phyloP scores from a whole-genome alignment of 1,139 yeast species.

The Nadsonia commutata region DNA sequence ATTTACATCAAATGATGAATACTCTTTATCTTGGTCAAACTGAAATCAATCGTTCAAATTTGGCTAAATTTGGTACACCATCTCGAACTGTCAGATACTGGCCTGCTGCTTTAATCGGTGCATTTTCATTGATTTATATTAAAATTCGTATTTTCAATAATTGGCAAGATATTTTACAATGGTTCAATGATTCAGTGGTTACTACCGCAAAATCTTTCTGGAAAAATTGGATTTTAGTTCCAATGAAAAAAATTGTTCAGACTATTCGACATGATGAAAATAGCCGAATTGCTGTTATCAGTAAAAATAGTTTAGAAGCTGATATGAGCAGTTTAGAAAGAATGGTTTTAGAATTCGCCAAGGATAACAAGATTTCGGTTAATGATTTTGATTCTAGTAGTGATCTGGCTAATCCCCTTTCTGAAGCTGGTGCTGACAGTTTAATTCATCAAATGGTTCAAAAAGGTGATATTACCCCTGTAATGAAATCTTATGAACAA shows the following conservation, averaged over 20 bases:
- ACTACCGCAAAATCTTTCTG: conserved; percentile 56
- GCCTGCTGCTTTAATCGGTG: conserved; percentile 33
- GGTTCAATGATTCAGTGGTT: conserved; percentile 43
- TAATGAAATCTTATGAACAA: conserved; percentile 66
- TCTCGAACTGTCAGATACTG: conserved; percentile 43
- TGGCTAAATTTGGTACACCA: conserved; percentile 30
- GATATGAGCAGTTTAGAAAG: conserved; percentile 72
- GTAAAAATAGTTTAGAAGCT: conserved; percentile 62
- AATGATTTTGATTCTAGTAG: conserved; percentile 15
- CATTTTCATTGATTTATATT: conserved; percentile 13
- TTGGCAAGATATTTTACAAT: conserved; percentile 35
- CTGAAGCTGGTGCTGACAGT: conserved; percentile 14
- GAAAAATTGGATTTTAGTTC: conserved; percentile 70
- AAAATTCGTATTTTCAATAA: conserved; percentile 33
- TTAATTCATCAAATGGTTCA: conserved; percentile 23
- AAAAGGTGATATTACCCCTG: conserved; percentile 63
- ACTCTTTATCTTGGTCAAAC: neutral
- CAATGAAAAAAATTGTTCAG: conserved; percentile 56
- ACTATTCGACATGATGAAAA: conserved; percentile 73
- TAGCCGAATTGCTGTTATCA: conserved; percentile 58
- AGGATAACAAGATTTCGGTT: conserved; percentile 24
- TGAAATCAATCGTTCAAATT: neutral
- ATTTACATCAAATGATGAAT: neutral
- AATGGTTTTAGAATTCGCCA: conserved; percentile 68
- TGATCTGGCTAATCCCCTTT: conserved; percentile 1